phyloP scores from a whole-genome alignment of 1,284 basidiomycete species.

The Ustilago trichophora region DNA sequence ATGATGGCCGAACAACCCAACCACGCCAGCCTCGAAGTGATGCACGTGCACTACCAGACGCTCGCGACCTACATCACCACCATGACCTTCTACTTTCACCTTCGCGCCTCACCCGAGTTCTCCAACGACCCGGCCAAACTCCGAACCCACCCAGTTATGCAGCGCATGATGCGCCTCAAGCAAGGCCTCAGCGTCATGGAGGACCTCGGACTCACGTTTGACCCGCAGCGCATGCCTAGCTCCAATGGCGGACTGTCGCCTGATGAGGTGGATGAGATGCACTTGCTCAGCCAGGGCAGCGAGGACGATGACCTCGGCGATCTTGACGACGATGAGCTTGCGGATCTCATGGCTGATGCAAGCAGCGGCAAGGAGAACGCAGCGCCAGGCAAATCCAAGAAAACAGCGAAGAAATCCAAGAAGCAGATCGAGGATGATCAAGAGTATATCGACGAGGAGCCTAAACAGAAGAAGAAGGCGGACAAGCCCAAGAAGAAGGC shows the following conservation, averaged over 20 bases:
- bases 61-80: constrained; percentile 88
- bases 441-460: constrained; percentile 7
- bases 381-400: constrained; percentile 15
- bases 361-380: constrained; percentile 50
- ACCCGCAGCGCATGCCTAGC: constrained; percentile 18
- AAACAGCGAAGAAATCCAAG: constrained; percentile 11
- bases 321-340: constrained; percentile 57
- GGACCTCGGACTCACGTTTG: constrained; percentile 59
- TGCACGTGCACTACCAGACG: constrained; percentile 70
- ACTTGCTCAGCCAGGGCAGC: constrained; percentile 46
- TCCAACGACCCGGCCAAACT: constrained; percentile 45
- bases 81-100: constrained; percentile 90
- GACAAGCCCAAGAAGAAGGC: constrained; percentile 23
- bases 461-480: constrained; percentile 18
- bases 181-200: constrained; percentile 78
- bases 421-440: constrained; percentile 17
- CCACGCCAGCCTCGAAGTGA: constrained; percentile 67
- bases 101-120: constrained; percentile 72
- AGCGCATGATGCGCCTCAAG: constrained; percentile 84
- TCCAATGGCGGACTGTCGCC: constrained; percentile 16
- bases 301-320: constrained; percentile 53
- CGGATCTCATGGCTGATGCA: constrained; percentile 42
- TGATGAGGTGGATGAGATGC: constrained; percentile 43
- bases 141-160: constrained; percentile 74
- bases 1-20: constrained; percentile 71